A percentile compares a stretch with the other conserved stretches of the same genome.
These are phyloP conservation scores for Candida qinlingensis DNA, from an alignment of 805 yeast genomes.

Conservation along the genomic window DNA sequence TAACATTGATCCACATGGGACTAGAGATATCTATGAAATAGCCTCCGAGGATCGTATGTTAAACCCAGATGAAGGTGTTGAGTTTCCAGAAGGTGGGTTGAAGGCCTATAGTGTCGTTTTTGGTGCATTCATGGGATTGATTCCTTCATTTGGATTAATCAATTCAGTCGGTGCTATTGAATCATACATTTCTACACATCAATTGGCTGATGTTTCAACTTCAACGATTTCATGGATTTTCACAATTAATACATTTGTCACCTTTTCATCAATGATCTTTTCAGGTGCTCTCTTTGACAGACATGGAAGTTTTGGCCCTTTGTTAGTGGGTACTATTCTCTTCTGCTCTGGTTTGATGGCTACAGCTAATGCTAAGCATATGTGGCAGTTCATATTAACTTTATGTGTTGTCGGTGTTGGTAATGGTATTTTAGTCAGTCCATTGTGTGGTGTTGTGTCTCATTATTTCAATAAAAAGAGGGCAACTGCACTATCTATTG, in stretches of 20 bases:
- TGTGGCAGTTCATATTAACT: conserved; percentile 58
- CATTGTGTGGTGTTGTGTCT: conserved; percentile 54
- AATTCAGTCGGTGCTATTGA: conserved; percentile 65
- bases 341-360: conserved; percentile 51
- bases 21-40: not conserved
- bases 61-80: conserved; percentile 16
- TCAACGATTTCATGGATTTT: conserved; percentile 63
- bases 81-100: conserved; percentile 51
- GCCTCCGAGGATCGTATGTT: conserved; percentile 4
- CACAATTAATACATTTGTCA: conserved; percentile 50
- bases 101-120: conserved; percentile 52
- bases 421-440: conserved; percentile 54
- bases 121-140: conserved; percentile 56
- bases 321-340: conserved; percentile 46
- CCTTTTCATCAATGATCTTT: conserved; percentile 50
- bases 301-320: conserved; percentile 88
- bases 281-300: conserved; percentile 68
- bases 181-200: conserved; percentile 51
- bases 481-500: conserved; percentile 49
- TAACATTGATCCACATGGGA: not conserved
- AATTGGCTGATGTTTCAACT: conserved; percentile 42
- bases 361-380: conserved; percentile 45
- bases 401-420: conserved; percentile 59
- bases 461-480: conserved; percentile 62
- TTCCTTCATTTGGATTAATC: conserved; percentile 54